Percentiles rank a stretch among this genome's conserved stretches.
phyloP scores from a whole-genome alignment of 352 stramenopile species.

The Aphanomyces stellatus region DNA sequence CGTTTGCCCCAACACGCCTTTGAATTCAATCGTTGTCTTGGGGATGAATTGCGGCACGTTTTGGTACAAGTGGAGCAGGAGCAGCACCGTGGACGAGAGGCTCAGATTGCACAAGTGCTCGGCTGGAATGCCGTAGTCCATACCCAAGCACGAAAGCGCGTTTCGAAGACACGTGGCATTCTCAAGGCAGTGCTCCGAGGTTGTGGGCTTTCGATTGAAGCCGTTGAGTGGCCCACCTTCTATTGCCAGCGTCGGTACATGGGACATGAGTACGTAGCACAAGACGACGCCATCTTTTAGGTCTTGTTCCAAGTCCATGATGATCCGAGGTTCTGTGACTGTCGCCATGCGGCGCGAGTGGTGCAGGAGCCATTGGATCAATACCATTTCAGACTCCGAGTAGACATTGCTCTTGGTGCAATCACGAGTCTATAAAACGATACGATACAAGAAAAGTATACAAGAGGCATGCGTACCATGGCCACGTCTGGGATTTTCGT shows the following conservation, averaged over 20 bases:
- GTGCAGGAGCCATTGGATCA: conserved; percentile 87
- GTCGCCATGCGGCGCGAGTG: conserved; percentile 23
- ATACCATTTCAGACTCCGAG: conserved; percentile 83
- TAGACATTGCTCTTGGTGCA: conserved; percentile 84
- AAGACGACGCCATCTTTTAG: conserved; percentile 69
- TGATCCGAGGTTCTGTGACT: conserved; percentile 26
- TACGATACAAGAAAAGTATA: background rate
- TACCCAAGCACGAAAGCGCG: conserved; percentile 49
- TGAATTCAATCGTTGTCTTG: conserved; percentile 91
- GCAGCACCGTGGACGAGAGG: conserved; percentile 41
- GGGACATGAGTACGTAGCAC: conserved; percentile 77
- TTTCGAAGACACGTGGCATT: conserved; percentile 51
- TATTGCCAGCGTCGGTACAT: conserved; percentile 75
- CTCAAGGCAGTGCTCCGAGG: conserved; percentile 35
- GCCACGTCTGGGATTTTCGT: background rate
- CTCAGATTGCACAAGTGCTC: conserved; percentile 36
- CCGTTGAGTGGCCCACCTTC: conserved; percentile 56
- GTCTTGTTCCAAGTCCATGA: conserved; percentile 50
- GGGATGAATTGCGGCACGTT: conserved; percentile 87
- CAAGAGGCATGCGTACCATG: background rate
- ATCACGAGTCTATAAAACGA: conserved; percentile 6
- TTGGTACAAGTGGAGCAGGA: conserved; percentile 87
- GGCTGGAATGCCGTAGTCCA: conserved; percentile 69
- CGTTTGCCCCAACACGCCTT: conserved; percentile 66
- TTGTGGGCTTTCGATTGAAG: conserved; percentile 35